Conservation (phyloP, 192 early-diverging fungal species). For the Entrophospora sp. region DNA sequence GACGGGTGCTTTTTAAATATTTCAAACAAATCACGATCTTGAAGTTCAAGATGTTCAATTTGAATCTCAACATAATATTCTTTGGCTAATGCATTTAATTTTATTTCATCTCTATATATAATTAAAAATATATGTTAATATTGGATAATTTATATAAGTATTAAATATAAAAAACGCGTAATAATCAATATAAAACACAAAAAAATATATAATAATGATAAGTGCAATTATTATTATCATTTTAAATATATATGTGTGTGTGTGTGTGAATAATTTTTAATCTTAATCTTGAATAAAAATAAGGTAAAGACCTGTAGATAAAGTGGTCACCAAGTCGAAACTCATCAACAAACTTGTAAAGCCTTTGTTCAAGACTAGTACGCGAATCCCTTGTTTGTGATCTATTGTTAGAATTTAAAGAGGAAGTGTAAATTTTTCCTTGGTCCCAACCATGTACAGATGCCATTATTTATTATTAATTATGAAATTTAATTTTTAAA, state of each 20-base stretch:
- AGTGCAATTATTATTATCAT: no score
- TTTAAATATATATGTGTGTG: no score
- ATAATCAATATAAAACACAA: no score
- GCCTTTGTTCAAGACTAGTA: slow-evolving; percentile 52
- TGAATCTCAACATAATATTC: not conserved
- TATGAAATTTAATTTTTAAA: not conserved
- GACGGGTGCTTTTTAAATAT: not conserved
- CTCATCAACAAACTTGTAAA: slow-evolving; percentile 77
- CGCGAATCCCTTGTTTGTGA: slow-evolving; percentile 45
- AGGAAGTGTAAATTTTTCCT: slow-evolving; percentile 64
- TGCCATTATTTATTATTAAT: no score
- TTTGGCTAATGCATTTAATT: not conserved
- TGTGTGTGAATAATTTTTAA: no score
- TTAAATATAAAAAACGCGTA: no score
- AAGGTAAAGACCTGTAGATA: slow-evolving; percentile 59
- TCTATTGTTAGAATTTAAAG: slow-evolving; percentile 57
- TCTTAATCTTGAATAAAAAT: no score
- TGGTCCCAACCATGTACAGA: slow-evolving; percentile 75
- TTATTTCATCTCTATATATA: slow-evolving; percentile 19
- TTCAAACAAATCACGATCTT: not conserved
- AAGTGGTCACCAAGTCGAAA: slow-evolving; percentile 79
- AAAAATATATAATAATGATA: no score
- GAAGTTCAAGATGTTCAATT: not conserved
- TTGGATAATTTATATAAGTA: not conserved
- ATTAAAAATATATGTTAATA: not conserved